A percentile compares a stretch with the other conserved stretches of the same genome.
Conservation (phyloP, 441 rosid species). For the Metrosideros polymorpha region DNA sequence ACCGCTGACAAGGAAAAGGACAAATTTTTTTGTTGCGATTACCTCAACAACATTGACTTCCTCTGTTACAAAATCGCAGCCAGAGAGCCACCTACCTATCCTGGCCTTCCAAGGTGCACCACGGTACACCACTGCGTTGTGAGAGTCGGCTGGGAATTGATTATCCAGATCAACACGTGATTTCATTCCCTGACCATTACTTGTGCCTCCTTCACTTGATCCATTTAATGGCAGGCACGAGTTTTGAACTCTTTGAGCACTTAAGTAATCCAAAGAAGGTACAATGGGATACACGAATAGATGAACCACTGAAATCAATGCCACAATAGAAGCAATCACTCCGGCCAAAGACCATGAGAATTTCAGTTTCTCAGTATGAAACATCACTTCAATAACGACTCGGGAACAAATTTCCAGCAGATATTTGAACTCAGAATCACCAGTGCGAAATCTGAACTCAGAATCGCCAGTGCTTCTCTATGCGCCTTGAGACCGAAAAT, state of each 20-base stretch:
- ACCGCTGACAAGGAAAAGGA: not conserved
- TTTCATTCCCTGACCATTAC: constrained; percentile 7
- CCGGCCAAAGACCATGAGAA: constrained; percentile 68
- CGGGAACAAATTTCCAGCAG: not conserved
- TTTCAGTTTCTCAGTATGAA: constrained; percentile 46
- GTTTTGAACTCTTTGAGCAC: constrained; percentile 36
- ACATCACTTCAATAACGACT: constrained; percentile 23
- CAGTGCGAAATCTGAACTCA: not conserved
- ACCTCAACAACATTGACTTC: constrained; percentile 64
- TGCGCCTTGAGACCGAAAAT: not conserved
- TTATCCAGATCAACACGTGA: constrained; percentile 31
- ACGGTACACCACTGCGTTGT: constrained; percentile 54
- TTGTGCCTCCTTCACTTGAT: constrained; percentile 22
- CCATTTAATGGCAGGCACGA: constrained; percentile 29
- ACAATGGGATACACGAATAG: constrained; percentile 59
- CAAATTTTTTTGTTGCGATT: not conserved
- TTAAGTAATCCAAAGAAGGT: constrained; percentile 57
- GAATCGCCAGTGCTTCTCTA: not conserved
- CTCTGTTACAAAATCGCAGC: constrained; percentile 50
- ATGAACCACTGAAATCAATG: constrained; percentile 61
- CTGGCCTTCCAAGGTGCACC: constrained; percentile 85
- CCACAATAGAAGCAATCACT: constrained; percentile 39
- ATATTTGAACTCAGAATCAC: not conserved
- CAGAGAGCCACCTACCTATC: constrained; percentile 88
- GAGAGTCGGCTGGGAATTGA: constrained; percentile 63